phyloP scores from a whole-genome alignment of 179 eudicot species.

The Pouteria campechiana region DNA sequence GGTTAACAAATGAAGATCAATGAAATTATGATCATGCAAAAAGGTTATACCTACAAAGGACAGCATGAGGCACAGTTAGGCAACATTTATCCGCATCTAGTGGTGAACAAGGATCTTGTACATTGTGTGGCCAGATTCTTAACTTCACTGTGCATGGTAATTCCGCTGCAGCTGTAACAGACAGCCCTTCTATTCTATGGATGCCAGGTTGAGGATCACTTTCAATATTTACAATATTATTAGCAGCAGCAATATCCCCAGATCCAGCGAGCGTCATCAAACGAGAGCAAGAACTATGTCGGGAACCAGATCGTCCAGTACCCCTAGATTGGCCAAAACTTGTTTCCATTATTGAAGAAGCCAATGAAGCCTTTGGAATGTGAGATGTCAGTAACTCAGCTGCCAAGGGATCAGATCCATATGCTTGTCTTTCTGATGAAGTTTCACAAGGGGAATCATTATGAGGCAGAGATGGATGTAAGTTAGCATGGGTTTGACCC shows the following conservation, averaged over 20 bases:
- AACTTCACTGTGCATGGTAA: slow-evolving; percentile 82
- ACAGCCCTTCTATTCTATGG: slow-evolving; percentile 51
- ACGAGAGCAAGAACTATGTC: slow-evolving; percentile 26
- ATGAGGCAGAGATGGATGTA: slow-evolving; percentile 26
- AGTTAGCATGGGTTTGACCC: slow-evolving; percentile 64
- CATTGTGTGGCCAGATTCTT: slow-evolving; percentile 66
- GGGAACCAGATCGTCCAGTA: slow-evolving; percentile 21
- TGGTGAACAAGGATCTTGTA: slow-evolving; percentile 48
- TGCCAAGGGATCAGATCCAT: neutral
- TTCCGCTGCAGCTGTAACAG: slow-evolving; percentile 72
- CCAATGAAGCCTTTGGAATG: slow-evolving; percentile 8
- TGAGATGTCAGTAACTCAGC: slow-evolving; percentile 3
- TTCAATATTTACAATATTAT: slow-evolving; percentile 20
- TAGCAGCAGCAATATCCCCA: slow-evolving; percentile 18
- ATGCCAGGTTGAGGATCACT: slow-evolving; percentile 32
- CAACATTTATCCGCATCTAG: slow-evolving; percentile 56
- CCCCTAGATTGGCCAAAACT: slow-evolving; percentile 20
- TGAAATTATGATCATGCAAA: too few species aligned
- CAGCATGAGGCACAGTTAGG: slow-evolving; percentile 72
- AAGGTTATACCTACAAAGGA: slow-evolving; percentile 60
- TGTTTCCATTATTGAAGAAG: slow-evolving; percentile 12
- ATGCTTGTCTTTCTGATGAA: slow-evolving; percentile 9
- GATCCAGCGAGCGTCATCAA: slow-evolving; percentile 13
- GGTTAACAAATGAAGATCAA: too few species aligned
- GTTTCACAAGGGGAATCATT: slow-evolving; percentile 21